Evolutionary conservation across 345 rosid genomes (phyloP), one percentile per base, ranked within the genome.

Genomic region (Gossypium thurberi): DNA sequence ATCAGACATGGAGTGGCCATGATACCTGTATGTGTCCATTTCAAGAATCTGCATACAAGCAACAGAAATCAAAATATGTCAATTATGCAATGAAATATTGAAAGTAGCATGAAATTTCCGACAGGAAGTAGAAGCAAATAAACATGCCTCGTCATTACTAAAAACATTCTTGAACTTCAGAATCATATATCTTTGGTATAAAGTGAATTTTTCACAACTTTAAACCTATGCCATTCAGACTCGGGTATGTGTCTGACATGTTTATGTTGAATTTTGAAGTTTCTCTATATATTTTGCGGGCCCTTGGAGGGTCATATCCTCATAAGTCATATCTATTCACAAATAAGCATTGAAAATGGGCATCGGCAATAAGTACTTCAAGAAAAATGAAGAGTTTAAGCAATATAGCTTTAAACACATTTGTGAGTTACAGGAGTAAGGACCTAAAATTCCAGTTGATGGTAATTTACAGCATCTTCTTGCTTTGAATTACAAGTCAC

Each of bases 1-100:
- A 79, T 95, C 99, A 78, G 98, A 95, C 99, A 95, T 95, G 25
- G 97, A 95, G 86, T 92, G 98, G 72, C 99, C 98, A 23, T 91
- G 98, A 83, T 95, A 95, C 82, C 97, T 90, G 78, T 95, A 92
- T 43, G 98, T 95, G 85, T 95, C 99, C 96, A 92, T 95, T 82
- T 95, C 99, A 77, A 95, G 99, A 74, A 92, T 88, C 98, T 92
- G 87, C 81, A 80, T 59, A 71, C 65, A 77, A 69, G 56, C 77
- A 82, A 25, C 48, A 74, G 48, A 21, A 58, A 46, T 15, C 21
- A 44, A 75, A 26, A 20, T n/a, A 47, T 56, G 64, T 20, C 15
- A 47, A 46, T 66, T 13, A 59, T 17, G 11, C 40, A 50, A 60
- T 23, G 25, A 66, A 23, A 47, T 46, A 67, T 25, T 44, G 23